Evolutionary conservation across 1,284 basidiomycete genomes (phyloP).

Genomic region (Volvariella volvacea): DNA sequence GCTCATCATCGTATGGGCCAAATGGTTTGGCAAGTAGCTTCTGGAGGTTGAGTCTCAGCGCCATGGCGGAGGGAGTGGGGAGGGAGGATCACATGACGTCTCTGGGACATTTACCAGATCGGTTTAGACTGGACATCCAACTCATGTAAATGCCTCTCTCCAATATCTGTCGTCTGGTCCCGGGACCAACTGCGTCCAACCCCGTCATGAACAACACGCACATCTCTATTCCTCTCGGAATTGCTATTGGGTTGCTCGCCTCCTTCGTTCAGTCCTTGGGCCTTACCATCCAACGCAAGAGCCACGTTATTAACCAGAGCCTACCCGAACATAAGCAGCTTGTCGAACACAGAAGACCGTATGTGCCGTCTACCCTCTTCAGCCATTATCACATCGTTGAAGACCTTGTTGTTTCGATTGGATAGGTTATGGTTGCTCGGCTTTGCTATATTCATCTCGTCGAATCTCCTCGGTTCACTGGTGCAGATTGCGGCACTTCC

Average conservation of each 20-base stretch:
- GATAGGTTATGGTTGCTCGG: constrained; percentile 78
- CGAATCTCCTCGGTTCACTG: constrained; percentile 88
- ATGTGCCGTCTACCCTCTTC: constrained; percentile 23
- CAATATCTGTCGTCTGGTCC: not conserved
- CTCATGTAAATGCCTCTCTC: not conserved
- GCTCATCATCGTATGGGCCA: constrained; percentile 4
- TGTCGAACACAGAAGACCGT: constrained; percentile 77
- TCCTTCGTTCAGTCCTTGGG: constrained; percentile 90
- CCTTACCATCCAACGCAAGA: constrained; percentile 92
- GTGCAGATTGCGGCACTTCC: constrained; percentile 94
- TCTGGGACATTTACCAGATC: not conserved
- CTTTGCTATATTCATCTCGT: constrained; percentile 80
- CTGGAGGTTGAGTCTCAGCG: not conserved
- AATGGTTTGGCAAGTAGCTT: constrained; percentile 5
- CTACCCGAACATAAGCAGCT: constrained; percentile 59
- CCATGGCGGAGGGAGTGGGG: not conserved
- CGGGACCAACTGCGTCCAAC: not conserved
- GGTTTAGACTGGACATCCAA: not conserved
- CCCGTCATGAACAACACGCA: constrained; percentile 10
- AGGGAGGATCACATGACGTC: not conserved
- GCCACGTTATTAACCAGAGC: constrained; percentile 82
- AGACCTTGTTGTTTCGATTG: too few relatives aligned
- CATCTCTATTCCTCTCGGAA: constrained; percentile 39
- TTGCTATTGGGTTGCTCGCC: constrained; percentile 72
- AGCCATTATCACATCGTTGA: too few relatives aligned